Conservation (phyloP, 1,284 basidiomycete species). For the Cutaneotrichosporon cutaneum region DNA sequence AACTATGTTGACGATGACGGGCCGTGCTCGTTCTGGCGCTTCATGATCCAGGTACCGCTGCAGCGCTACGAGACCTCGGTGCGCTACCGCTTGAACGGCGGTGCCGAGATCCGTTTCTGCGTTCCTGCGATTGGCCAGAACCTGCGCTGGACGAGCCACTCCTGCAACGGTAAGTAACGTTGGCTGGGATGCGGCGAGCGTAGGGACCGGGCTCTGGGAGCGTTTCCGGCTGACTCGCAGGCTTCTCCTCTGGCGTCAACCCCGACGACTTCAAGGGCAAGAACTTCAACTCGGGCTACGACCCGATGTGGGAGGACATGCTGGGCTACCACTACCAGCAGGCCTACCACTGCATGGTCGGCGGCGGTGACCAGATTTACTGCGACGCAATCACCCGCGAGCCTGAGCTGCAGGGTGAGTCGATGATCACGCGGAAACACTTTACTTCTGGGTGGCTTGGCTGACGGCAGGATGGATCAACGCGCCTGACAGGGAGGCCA, state of each 20-base stretch:
- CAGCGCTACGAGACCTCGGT: constrained; percentile 71
- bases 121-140: constrained; percentile 80
- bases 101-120: constrained; percentile 74
- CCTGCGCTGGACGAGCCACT: constrained; percentile 82
- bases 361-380: constrained; percentile 56
- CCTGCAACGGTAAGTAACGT: constrained; percentile 55
- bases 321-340: constrained; percentile 72
- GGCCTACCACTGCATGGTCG: constrained; percentile 72
- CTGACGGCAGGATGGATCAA: constrained; percentile 70
- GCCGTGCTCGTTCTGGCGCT: constrained; percentile 91
- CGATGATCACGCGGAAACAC: background rate
- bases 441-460: background rate
- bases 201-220: background rate
- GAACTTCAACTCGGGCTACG: constrained; percentile 63
- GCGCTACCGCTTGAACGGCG: constrained; percentile 73
- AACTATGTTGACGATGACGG: constrained; percentile 68
- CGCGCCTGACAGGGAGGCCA: constrained; percentile 64
- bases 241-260: constrained; percentile 57
- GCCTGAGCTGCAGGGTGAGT: constrained; percentile 54
- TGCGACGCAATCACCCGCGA: constrained; percentile 55
- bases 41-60: constrained; percentile 80
- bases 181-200: background rate
- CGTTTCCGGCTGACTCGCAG: constrained; percentile 19
- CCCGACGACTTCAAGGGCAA: constrained; percentile 55
- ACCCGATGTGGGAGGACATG: constrained; percentile 90